phyloP scores from a whole-genome alignment of 2,329 filamentous ascomycete species.

The Ceratocystis papillata region DNA sequence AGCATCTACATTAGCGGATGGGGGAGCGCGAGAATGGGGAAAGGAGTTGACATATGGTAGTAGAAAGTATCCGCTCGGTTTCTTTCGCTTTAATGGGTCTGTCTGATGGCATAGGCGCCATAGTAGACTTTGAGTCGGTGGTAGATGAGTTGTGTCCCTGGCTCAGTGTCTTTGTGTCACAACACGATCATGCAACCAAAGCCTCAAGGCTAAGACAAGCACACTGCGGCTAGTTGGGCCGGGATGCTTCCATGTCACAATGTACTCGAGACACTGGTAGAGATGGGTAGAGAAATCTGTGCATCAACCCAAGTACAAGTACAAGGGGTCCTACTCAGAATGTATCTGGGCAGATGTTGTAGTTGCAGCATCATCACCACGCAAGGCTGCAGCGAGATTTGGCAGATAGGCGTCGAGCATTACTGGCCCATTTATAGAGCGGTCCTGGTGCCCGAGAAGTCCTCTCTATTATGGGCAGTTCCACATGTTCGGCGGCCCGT shows the following conservation, averaged over 20 bases:
- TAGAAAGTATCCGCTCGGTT: neutral
- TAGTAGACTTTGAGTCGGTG: too few species aligned
- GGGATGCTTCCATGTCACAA: too few species aligned
- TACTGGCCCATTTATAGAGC: neutral
- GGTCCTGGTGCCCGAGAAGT: neutral
- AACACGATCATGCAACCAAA: neutral
- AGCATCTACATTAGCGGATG: neutral
- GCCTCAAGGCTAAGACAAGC: neutral
- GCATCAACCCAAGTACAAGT: too few species aligned
- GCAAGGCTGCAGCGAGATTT: too few species aligned
- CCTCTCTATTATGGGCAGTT: neutral
- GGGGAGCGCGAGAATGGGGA: neutral
- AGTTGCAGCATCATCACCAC: too few species aligned
- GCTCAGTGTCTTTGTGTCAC: neutral
- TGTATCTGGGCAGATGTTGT: too few species aligned
- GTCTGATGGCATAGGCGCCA: too few species aligned
- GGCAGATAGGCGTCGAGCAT: neutral
- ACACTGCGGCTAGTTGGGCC: neutral
- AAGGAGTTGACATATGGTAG: neutral
- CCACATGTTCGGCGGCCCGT: constrained; percentile 6
- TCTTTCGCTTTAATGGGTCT: too few species aligned
- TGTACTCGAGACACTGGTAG: too few species aligned
- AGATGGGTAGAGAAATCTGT: too few species aligned
- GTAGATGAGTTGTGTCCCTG: neutral
- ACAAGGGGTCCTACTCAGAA: too few species aligned